Evolutionary conservation across 495 filamentous ascomycete species (phyloP), one percentile per base, ranked within the genome.

Genomic region (Cercophora sp.): DNA sequence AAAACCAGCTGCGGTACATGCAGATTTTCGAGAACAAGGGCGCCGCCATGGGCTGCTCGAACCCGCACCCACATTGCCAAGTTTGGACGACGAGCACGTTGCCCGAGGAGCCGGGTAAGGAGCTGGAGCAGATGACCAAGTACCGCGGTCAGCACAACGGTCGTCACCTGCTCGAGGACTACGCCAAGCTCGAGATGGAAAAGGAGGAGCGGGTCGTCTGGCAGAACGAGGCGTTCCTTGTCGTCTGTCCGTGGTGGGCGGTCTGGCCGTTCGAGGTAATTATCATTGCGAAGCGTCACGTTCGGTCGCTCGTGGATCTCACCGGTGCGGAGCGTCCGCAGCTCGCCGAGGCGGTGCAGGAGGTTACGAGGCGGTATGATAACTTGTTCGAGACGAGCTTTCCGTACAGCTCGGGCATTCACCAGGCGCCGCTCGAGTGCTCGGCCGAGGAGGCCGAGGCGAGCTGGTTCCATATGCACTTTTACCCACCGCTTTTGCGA

Each of bases 11-110:
- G 61, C 82, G 84, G 40, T 97, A 95, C 70, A 96, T 98, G 91
- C 93, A 98, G 69, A 96, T 98, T 57, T 97, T 98, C 55, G 93
- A 98, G 71, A 98, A 98, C 75, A 98, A 98, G 73, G 93, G 93
- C 40, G 84, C 88, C 0, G 89, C 93, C 4, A 98, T 98, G 93
- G 93, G 93, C 25, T 98, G 93, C 78, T 97, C 93, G 2, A 98
- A 98, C 67, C 94, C 93, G 5, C 93, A 98, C 70, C 93, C 93
- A 0, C 93, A 97, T 70, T 91, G 93, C 43, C 93, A 98, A 64
- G 81, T 96, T 56, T 98, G 93, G 93, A 93, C 89, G 8, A 96
- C 90, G 10, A 92, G 86, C 31, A 82, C 84, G 10, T 68, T 96
- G 44, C 93, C 93, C 4, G 91, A 96, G 63, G 93, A 98, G 66